These are phyloP conservation scores for Chenopodium album DNA, from an alignment of 148 eudicot genomes.

Conservation along the genomic window DNA sequence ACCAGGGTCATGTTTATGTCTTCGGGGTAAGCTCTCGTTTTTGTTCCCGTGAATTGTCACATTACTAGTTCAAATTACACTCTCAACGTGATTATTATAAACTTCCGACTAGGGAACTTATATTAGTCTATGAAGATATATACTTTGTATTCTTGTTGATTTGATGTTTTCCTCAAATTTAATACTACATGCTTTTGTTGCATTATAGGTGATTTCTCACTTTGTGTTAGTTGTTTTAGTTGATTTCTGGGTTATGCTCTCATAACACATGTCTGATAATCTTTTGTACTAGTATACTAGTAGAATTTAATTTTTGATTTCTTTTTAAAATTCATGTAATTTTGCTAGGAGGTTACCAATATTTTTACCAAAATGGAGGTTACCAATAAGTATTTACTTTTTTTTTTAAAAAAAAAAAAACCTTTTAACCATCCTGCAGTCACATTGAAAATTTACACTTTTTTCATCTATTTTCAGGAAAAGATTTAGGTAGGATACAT, in stretches of 20 bases:
- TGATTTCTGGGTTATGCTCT: neutral
- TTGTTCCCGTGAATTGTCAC: neutral
- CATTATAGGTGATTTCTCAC: neutral
- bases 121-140: too few species aligned
- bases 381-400: too few species aligned
- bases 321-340: too few species aligned
- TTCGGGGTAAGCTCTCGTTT: constrained; percentile 62
- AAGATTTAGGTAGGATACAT: neutral
- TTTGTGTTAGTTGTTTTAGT: neutral
- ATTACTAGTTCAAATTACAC: neutral
- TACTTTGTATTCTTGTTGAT: neutral
- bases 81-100: neutral
- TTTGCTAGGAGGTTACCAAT: too few species aligned
- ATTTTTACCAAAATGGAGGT: too few species aligned
- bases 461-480: neutral
- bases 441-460: neutral
- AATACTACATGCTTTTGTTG: neutral
- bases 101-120: too few species aligned
- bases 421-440: too few species aligned
- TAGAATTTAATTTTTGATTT: too few species aligned
- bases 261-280: neutral
- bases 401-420: too few species aligned
- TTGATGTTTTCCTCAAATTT: neutral
- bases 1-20: constrained; percentile 63
- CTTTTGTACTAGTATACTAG: neutral